Base-by-base conservation (phyloP, 768 basidiomycete genomes). In the Tricholoma sp. region DNA sequence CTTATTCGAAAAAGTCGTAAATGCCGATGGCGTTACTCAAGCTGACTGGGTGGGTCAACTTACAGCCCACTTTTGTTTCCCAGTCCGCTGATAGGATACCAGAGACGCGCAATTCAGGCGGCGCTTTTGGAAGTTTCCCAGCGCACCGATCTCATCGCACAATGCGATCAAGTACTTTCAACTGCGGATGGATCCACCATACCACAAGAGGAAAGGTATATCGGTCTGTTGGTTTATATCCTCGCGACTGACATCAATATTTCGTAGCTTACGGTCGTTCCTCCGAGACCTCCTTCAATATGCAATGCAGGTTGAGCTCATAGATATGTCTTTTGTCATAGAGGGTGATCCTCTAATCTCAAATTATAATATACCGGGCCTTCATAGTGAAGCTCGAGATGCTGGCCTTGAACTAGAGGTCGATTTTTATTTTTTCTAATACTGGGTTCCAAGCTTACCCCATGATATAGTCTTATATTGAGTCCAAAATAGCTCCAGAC, bases 341-440 rank as follows among this genome's bases (percentile, higher is more conserved):
- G 77, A 79, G 44, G 63, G 84, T 20, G 82, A 86, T 62, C 79
- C 81, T 2, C 70, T 71, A 54, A 72, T 83, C 13, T 68, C 75
- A 0, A 79, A 77, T 55, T 81, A 85, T 59, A 71, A 63, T 63
- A 66, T 72, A 4, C 68, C 80, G 8, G 79, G 80, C 47, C 70
- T 88, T 57, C 73, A 76, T 44, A 62, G 74, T 1, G 89, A 91
- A 63, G 80, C 84, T 6, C 78, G 80, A 49, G 88, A 89, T 57
- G 72, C 72, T 55, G 79, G 81, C n/a, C 61, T 73, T 20, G 83
- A 86, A 32, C 68, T 89, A 5, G 79, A 81, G 65, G 89, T 87
- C n/a, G n/a, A n/a, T n/a, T n/a, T n/a, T n/a, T 55, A 65, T 31
- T 29, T 31, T 17, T n/a, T 54, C 31, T 31, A 29, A 57, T 33